These are phyloP conservation scores for Calvatia gigantea DNA, from an alignment of 768 basidiomycete genomes.

Conservation along the genomic window DNA sequence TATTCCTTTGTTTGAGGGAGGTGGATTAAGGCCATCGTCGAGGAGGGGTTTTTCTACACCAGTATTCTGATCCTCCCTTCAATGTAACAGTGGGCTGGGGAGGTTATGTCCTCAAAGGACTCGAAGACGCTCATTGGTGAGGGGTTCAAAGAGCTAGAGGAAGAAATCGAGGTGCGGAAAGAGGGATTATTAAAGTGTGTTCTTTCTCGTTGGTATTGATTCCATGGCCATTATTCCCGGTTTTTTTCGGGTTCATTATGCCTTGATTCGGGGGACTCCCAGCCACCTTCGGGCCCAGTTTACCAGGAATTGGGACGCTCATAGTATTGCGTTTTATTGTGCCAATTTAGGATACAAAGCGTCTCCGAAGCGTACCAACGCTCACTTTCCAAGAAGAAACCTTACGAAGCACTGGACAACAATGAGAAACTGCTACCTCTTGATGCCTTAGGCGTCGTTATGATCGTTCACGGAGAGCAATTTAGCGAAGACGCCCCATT, in stretches of 20 bases:
- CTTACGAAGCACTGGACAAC: conserved; percentile 57
- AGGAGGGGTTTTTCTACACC: conserved; percentile 4
- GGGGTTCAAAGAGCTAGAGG: conserved; percentile 78
- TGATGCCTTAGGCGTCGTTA: conserved; percentile 79
- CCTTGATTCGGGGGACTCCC: no score
- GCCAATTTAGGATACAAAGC: conserved; percentile 51
- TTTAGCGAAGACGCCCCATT: conserved; percentile 74
- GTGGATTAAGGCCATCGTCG: background rate
- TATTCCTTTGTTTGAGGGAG: background rate
- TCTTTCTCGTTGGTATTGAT: background rate
- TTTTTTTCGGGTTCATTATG: background rate
- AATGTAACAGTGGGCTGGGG: conserved; percentile 83
- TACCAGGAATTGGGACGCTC: no score
- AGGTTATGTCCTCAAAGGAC: conserved; percentile 81
- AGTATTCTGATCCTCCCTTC: conserved; percentile 9
- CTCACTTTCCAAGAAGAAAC: conserved; percentile 72
- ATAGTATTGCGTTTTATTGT: background rate
- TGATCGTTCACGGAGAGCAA: conserved; percentile 84
- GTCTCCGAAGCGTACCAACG: conserved; percentile 73
- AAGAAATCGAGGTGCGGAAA: conserved; percentile 78
- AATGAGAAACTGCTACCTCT: conserved; percentile 71
- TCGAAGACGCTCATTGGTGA: conserved; percentile 68
- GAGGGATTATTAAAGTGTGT: conserved; percentile 71
- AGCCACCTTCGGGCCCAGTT: no score
- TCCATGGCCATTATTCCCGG: background rate